Base-by-base conservation (phyloP, 176 grass and related monocot genomes). In the Carex pumila region DNA sequence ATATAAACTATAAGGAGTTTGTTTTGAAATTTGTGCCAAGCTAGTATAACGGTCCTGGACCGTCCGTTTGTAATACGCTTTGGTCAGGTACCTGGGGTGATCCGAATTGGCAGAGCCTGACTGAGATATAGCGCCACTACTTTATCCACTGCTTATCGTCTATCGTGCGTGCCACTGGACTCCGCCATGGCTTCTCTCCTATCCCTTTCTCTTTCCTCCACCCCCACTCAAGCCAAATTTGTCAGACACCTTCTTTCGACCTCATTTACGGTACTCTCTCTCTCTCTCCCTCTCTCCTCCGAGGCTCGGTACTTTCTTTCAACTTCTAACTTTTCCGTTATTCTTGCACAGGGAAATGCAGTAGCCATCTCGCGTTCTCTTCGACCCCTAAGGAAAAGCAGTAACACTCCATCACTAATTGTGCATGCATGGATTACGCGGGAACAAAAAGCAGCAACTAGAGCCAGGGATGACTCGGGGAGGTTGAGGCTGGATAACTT, bases 401-500 rank as follows among this genome's bases (percentile, higher is more conserved):
- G 10, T 64, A 45, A 50, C 12, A 6, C 57, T 0, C 19, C 15
- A 18, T 43, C 78, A 43, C 80, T 82, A 39, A 14, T 53, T 29
- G 80, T 82, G 41, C 80, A n/a, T 29, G 80, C 80, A 15, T 82
- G 80, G 80, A 41, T 82, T 5, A 82, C 5, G 18, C 19, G 29
- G 59, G 80, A 52, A 6, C 80, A 41, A 29, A 47, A 22, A 30
- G 15, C 25, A 18, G 79, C 17, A 12, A 7, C 53, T 3, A 75
- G 45, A 18, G 14, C 3, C 25, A 53, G 11, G 3, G 79, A 63
- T 39, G 59, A 62, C 12, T 32, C 34, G 6, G 91, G 83, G 82
- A 94, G 94, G 66, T 92, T 99, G 81, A 65, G 91, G 55, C 91
- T 99, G 4, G 89, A 95, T 80, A 99, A 99, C 81, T 86, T 99